Evolutionary conservation across 2,329 filamentous ascomycete genomes (phyloP).

Genomic region (Cercospora sp.): DNA sequence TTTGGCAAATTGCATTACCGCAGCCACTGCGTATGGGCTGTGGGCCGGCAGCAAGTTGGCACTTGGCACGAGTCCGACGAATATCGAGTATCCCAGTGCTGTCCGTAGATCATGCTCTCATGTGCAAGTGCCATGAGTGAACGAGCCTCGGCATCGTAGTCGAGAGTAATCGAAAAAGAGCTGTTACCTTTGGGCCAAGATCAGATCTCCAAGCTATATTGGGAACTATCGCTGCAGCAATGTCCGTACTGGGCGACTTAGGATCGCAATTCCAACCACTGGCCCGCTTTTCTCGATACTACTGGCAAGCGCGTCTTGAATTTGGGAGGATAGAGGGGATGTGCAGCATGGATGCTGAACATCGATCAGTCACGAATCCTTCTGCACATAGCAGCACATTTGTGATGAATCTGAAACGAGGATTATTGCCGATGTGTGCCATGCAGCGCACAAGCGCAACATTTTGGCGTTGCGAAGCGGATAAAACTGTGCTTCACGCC

Average conservation of each 20-base stretch:
- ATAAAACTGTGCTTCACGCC: neutral
- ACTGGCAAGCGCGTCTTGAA: neutral
- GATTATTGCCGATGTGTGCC: neutral
- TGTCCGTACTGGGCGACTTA: neutral
- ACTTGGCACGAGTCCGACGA: neutral
- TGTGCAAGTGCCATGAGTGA: neutral
- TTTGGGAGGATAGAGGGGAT: neutral
- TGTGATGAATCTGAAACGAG: constrained; percentile 1
- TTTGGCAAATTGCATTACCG: neutral
- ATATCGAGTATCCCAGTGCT: neutral
- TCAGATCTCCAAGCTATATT: neutral
- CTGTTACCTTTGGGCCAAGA: neutral
- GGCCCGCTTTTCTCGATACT: neutral
- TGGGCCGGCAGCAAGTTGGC: neutral
- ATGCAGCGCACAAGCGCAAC: neutral
- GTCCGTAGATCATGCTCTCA: neutral
- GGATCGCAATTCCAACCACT: neutral
- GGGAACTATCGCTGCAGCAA: neutral
- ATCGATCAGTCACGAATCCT: neutral
- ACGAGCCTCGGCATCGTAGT: neutral
- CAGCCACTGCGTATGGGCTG: neutral
- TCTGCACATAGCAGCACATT: neutral
- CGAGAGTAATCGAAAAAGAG: neutral
- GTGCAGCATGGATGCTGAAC: neutral
- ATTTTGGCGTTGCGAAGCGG: neutral